Conservation (phyloP, 306 rosid genomes). For the Arachis hypogaea region DNA sequence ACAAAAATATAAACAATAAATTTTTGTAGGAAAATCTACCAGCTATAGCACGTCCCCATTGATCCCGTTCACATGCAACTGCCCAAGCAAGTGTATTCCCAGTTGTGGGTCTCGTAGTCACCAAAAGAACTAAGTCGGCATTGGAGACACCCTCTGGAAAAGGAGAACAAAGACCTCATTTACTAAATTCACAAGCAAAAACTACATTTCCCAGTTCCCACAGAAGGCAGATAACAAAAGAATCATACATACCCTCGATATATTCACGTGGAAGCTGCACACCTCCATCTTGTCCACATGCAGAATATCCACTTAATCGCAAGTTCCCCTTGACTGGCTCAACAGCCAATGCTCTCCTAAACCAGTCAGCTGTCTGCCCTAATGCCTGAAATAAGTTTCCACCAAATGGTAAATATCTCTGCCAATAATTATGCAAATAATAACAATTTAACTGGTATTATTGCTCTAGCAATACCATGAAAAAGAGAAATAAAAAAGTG, state of each 20-base stretch:
- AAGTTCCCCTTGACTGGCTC: slow-evolving; percentile 97
- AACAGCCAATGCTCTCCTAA: slow-evolving; percentile 85
- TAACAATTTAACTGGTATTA: slow-evolving; percentile 12
- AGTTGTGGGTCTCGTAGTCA: slow-evolving; percentile 96
- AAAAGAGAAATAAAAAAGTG: slow-evolving; percentile 20
- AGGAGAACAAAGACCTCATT: slow-evolving; percentile 35
- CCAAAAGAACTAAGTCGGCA: slow-evolving; percentile 95
- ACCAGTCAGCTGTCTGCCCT: slow-evolving; percentile 97
- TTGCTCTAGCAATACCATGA: slow-evolving; percentile 17
- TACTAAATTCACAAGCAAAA: slow-evolving; percentile 26
- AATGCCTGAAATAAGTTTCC: slow-evolving; percentile 70
- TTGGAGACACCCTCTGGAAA: slow-evolving; percentile 77
- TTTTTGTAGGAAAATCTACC: slow-evolving; percentile 55
- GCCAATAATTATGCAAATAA: slow-evolving; percentile 18
- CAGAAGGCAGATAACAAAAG: slow-evolving; percentile 18
- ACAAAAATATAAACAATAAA: slow-evolving; percentile 21
- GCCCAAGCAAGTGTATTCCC: slow-evolving; percentile 99
- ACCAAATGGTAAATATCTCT: slow-evolving; percentile 36
- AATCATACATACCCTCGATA: slow-evolving; percentile 71
- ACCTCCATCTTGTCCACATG: slow-evolving; percentile 99
- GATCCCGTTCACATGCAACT: slow-evolving; percentile 99
- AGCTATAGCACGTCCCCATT: slow-evolving; percentile 99
- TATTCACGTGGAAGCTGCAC: slow-evolving; percentile 93
- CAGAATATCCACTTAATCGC: slow-evolving; percentile 96
- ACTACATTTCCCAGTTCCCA: slow-evolving; percentile 21